These are phyloP conservation scores for Debaryomyces subglobosus DNA, from an alignment of 1,139 yeast genomes.

Conservation along the genomic window DNA sequence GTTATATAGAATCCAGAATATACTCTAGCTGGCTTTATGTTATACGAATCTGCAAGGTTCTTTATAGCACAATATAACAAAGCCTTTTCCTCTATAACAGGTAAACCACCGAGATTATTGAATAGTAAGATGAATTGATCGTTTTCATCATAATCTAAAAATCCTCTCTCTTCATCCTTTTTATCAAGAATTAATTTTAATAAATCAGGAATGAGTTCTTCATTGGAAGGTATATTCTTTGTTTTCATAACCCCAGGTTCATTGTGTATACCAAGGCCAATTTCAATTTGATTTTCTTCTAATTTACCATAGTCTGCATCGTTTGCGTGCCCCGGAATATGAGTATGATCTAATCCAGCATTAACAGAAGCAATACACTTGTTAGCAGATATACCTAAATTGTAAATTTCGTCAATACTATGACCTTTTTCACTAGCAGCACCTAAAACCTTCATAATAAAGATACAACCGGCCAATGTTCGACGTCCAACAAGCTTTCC, in stretches of 20 bases:
- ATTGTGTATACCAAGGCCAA: conserved; percentile 87
- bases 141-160: conserved; percentile 50
- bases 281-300: conserved; percentile 56
- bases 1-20: conserved; percentile 69
- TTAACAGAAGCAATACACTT: conserved; percentile 70
- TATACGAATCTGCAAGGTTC: conserved; percentile 46
- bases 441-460: conserved; percentile 41
- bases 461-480: conserved; percentile 42
- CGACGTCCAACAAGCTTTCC: conserved; percentile 46
- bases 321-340: conserved; percentile 70
- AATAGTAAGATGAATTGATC: conserved; percentile 64
- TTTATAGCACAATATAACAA: conserved; percentile 22
- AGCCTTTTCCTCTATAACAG: conserved; percentile 47
- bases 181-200: conserved; percentile 15
- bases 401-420: conserved; percentile 34
- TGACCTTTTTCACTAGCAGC: conserved; percentile 43
- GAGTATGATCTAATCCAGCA: conserved; percentile 75
- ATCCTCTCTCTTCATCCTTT: conserved; percentile 53
- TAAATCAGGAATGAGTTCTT: conserved; percentile 53
- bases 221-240: conserved; percentile 46
- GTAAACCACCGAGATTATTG: conserved; percentile 69
- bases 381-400: conserved; percentile 8
- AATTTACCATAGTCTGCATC: conserved; percentile 24
- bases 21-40: conserved; percentile 64
- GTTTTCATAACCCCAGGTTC: conserved; percentile 68